Percentiles rank a stretch among this genome's conserved stretches.
These are phyloP conservation scores for Pyrenophora graminea DNA, from an alignment of 2,329 filamentous ascomycete species.

Conservation along the genomic window DNA sequence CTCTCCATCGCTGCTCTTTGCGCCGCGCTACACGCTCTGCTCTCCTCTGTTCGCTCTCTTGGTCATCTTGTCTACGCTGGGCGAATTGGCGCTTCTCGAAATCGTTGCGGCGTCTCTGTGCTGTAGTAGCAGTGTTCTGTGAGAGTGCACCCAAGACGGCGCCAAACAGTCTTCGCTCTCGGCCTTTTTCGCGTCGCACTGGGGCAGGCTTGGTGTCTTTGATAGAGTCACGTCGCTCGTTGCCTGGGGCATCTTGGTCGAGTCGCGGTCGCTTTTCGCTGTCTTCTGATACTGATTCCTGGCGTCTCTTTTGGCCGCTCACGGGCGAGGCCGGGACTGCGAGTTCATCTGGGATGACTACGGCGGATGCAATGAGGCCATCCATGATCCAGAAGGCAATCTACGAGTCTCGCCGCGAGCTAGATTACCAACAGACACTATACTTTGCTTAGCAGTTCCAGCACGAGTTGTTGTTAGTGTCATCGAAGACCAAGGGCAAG, in stretches of 20 bases:
- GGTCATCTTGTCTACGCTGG: conserved; percentile 72
- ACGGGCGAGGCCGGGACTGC: conserved; percentile 38
- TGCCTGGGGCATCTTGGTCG: conserved; percentile 38
- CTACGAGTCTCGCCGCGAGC: background rate
- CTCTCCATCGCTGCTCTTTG: conserved; percentile 63
- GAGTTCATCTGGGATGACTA: conserved; percentile 55
- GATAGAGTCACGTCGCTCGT: conserved; percentile 24
- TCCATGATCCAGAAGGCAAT: conserved; percentile 26
- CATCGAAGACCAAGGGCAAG: background rate
- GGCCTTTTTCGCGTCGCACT: conserved; percentile 68
- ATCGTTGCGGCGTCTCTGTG: conserved; percentile 72
- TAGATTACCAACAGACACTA: background rate
- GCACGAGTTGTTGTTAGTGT: conserved; percentile 1
- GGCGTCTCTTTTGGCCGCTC: conserved; percentile 54
- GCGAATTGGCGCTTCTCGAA: conserved; percentile 82
- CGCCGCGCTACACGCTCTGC: conserved; percentile 68
- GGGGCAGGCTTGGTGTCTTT: conserved; percentile 45
- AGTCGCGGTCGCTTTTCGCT: conserved; percentile 59
- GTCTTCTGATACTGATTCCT: conserved; percentile 58
- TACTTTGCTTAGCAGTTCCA: background rate
- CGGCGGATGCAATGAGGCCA: conserved; percentile 58
- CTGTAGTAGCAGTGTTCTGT: conserved; percentile 65
- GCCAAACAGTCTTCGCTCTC: conserved; percentile 84
- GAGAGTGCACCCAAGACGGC: conserved; percentile 77
- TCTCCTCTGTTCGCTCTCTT: conserved; percentile 70